These are phyloP conservation scores for Cyanidioschyzon merolae DNA, from an alignment of 23 red algal species.

Conservation along the genomic window DNA sequence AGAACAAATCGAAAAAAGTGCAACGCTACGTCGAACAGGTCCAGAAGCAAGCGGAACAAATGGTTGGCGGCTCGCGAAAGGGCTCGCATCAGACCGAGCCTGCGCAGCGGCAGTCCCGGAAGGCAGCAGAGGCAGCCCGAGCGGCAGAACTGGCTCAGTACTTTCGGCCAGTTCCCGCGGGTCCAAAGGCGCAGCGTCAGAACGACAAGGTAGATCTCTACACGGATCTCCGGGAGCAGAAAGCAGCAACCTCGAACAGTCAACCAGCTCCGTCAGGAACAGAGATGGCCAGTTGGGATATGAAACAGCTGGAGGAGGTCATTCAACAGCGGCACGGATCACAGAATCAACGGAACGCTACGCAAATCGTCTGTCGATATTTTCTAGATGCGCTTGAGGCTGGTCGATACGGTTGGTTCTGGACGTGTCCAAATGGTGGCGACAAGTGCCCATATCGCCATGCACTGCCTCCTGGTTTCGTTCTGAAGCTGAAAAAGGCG, in stretches of 20 bases:
- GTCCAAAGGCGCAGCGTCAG: not conserved
- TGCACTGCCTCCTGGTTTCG: not conserved
- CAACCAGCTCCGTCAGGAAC: not conserved
- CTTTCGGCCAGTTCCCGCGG: conserved; percentile 42
- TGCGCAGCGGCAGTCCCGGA: conserved; percentile 29
- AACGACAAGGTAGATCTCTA: conserved; percentile 5
- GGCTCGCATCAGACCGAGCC: not conserved
- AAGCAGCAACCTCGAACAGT: not conserved
- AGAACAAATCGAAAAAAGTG: conserved; percentile 98
- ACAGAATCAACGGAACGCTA: not conserved
- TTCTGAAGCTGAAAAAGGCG: conserved; percentile 44
- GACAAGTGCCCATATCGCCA: conserved; percentile 7
- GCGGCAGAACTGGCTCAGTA: conserved; percentile 76
- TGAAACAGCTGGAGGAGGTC: not conserved
- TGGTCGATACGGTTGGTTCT: conserved; percentile 7
- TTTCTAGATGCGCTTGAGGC: conserved; percentile 9
- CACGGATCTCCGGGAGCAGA: not conserved
- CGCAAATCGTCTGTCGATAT: not conserved
- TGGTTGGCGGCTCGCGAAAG: conserved; percentile 34
- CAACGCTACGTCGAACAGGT: conserved; percentile 85
- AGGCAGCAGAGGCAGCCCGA: conserved; percentile 45
- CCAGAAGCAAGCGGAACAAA: conserved; percentile 80
- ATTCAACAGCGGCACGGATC: not conserved
- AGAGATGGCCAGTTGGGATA: not conserved
- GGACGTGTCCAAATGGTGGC: conserved; percentile 4